These are phyloP conservation scores for Diplodia seriata DNA, from an alignment of 2,329 filamentous ascomycete genomes.

Conservation along the genomic window DNA sequence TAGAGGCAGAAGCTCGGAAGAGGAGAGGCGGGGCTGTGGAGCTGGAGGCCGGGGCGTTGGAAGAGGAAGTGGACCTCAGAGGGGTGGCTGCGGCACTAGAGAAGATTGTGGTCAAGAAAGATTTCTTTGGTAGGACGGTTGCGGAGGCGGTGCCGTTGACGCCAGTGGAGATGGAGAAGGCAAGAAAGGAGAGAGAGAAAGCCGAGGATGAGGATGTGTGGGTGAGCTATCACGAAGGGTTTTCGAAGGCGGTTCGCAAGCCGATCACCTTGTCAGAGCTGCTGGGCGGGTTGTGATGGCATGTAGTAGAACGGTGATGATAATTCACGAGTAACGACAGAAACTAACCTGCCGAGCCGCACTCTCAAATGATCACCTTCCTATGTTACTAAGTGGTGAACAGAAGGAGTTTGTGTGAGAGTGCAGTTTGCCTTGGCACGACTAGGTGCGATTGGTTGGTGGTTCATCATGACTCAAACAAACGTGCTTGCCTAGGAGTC, in stretches of 20 bases:
- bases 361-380: background rate
- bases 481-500: background rate
- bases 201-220: slow-evolving; percentile 67
- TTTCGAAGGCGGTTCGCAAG: slow-evolving; percentile 91
- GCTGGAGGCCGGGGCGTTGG: slow-evolving; percentile 40
- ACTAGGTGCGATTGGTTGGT: too few relatives aligned
- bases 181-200: slow-evolving; percentile 44
- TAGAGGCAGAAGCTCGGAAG: slow-evolving; percentile 70
- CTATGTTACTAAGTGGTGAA: too few relatives aligned
- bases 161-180: slow-evolving; percentile 48
- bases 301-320: background rate
- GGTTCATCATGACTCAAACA: slow-evolving; percentile 26
- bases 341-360: background rate
- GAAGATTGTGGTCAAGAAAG: slow-evolving; percentile 64
- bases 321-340: background rate
- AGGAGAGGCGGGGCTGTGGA: slow-evolving; percentile 50
- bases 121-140: slow-evolving; percentile 85
- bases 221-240: slow-evolving; percentile 89
- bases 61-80: slow-evolving; percentile 34
- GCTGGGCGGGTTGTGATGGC: slow-evolving; percentile 65
- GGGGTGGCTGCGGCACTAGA: slow-evolving; percentile 35
- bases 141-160: slow-evolving; percentile 50
- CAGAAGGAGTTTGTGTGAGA: too few relatives aligned
- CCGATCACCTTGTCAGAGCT: slow-evolving; percentile 83
- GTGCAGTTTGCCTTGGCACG: too few relatives aligned